Conservation (phyloP, 2,329 filamentous ascomycete species). For the Cercospora zeina region DNA sequence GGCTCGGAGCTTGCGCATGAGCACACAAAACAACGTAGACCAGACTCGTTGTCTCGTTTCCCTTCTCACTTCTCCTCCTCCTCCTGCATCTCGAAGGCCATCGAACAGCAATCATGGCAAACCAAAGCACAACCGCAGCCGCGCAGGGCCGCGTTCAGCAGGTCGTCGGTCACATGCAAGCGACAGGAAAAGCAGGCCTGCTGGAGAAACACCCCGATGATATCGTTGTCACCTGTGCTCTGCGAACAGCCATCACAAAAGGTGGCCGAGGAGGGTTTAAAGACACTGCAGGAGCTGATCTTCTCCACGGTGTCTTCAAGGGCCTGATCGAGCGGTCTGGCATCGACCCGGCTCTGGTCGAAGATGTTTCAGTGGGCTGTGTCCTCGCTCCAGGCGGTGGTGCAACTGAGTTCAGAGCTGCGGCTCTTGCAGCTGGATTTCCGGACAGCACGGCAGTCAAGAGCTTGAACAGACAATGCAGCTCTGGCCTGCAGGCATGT, state of each 20-base stretch:
- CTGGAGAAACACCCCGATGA: conserved; percentile 61
- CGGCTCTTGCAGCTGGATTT: conserved; percentile 86
- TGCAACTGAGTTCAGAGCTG: conserved; percentile 94
- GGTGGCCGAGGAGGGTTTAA: conserved; percentile 94
- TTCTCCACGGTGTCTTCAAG: conserved; percentile 80
- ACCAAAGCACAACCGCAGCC: conserved; percentile 28
- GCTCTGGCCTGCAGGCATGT: conserved; percentile 85
- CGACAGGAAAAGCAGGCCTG: conserved; percentile 48
- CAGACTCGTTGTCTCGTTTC: neutral
- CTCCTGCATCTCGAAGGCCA: neutral
- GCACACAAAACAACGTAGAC: neutral
- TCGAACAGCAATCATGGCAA: conserved; percentile 23
- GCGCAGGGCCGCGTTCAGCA: conserved; percentile 54
- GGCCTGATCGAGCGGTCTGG: conserved; percentile 79
- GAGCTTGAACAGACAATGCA: conserved; percentile 91
- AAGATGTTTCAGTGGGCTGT: conserved; percentile 88
- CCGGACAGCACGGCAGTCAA: conserved; percentile 81
- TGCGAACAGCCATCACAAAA: conserved; percentile 89
- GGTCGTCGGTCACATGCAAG: conserved; percentile 57
- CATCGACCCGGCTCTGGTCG: conserved; percentile 83
- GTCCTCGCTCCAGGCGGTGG: conserved; percentile 91
- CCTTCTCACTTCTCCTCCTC: neutral
- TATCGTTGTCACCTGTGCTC: conserved; percentile 87
- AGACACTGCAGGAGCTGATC: conserved; percentile 85
- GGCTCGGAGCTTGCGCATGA: conserved; percentile 1